Evolutionary conservation across 495 filamentous ascomycete species (phyloP).

Genomic region (Terfezia claveryi): DNA sequence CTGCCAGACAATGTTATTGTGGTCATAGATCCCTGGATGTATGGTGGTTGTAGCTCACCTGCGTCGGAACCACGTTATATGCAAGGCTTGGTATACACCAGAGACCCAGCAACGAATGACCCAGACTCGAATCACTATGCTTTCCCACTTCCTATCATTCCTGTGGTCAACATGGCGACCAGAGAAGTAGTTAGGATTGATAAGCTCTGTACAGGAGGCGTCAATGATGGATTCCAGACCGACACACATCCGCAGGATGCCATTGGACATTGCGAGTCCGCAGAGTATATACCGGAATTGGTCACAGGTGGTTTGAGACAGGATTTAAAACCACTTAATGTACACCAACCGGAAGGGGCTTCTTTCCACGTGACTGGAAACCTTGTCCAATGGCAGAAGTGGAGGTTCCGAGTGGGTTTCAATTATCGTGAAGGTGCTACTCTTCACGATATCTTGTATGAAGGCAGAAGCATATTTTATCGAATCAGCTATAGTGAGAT

Average conservation of each 20-base stretch:
- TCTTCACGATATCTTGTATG: conserved; percentile 44
- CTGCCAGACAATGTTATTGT: conserved; percentile 41
- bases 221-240: conserved; percentile 22
- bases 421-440: conserved; percentile 43
- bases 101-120: conserved; percentile 27
- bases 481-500: conserved; percentile 51
- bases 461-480: conserved; percentile 45
- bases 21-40: conserved; percentile 51
- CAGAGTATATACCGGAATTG: conserved; percentile 34
- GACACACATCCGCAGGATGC: conserved; percentile 24
- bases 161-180: conserved; percentile 31
- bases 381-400: conserved; percentile 42
- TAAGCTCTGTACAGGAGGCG: conserved; percentile 30
- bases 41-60: conserved; percentile 35
- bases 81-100: conserved; percentile 29
- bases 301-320: conserved; percentile 24
- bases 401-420: conserved; percentile 43
- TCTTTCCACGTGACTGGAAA: conserved; percentile 30
- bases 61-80: conserved; percentile 32
- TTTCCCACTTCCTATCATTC: conserved; percentile 34
- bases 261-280: conserved; percentile 23
- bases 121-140: conserved; percentile 34
- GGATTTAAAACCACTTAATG: conserved; percentile 30
- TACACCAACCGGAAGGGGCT: conserved; percentile 31
- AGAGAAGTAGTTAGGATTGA: conserved; percentile 32